phyloP scores from a whole-genome alignment of 169 alveolate species.

The Perkinsus chesapeaki region DNA sequence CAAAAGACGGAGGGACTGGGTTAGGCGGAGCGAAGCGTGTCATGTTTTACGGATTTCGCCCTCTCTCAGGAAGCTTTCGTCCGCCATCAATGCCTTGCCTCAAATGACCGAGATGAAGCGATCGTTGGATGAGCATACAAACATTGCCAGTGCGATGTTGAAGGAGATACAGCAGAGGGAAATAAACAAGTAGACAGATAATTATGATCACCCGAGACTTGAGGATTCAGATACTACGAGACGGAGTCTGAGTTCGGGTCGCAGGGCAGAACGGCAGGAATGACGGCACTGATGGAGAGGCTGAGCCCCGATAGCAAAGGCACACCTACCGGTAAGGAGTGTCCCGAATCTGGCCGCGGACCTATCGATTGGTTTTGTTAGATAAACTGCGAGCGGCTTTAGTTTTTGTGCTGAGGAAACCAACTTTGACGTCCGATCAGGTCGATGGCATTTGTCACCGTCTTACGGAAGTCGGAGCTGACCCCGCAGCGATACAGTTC shows the following conservation, averaged over 20 bases:
- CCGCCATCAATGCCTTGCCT: constrained; percentile 40
- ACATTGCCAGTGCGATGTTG: constrained; percentile 40
- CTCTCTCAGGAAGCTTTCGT: constrained; percentile 6
- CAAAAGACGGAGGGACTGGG: not conserved
- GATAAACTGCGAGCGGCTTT: not conserved
- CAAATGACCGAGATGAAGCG: constrained; percentile 46
- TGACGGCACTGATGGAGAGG: not conserved
- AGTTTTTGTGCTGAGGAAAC: not conserved
- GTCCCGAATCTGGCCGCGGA: not conserved
- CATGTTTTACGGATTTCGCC: not conserved
- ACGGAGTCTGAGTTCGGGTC: not conserved
- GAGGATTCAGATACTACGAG: constrained; percentile 2
- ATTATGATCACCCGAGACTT: not conserved
- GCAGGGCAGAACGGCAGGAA: not conserved
- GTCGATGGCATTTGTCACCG: not conserved
- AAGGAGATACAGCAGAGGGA: constrained; percentile 34
- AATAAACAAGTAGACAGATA: constrained; percentile 20
- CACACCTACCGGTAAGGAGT: not conserved
- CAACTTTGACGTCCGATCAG: not conserved
- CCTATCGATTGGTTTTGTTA: not conserved
- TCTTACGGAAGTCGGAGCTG: not conserved
- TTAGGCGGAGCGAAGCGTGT: not conserved
- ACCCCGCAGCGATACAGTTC: not conserved
- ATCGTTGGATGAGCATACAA: constrained; percentile 45
- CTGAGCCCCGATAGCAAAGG: not conserved